Percentiles rank a stretch among this genome's conserved stretches.
Conservation (phyloP, 208 protist species). For the Acanthamoeba polyphaga region DNA sequence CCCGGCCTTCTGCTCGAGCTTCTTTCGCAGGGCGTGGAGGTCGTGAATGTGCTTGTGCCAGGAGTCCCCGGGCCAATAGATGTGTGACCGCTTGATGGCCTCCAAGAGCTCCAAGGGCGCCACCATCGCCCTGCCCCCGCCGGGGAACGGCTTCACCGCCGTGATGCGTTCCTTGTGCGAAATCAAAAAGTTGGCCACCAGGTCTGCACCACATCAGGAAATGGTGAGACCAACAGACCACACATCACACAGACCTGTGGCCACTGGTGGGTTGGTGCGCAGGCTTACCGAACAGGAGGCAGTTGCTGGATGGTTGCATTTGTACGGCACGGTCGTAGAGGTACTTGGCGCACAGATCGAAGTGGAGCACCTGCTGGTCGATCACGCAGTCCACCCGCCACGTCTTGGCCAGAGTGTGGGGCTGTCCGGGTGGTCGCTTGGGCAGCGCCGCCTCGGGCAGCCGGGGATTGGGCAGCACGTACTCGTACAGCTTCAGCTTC, state of each 20-base stretch:
- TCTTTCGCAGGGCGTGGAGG: background rate
- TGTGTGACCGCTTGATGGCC: slow-evolving; percentile 12
- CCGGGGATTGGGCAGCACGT: slow-evolving; percentile 35
- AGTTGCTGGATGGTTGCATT: slow-evolving; percentile 15
- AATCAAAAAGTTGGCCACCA: background rate
- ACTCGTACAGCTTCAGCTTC: slow-evolving; percentile 12
- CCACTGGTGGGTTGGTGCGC: too few species aligned
- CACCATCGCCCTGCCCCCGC: slow-evolving; percentile 33
- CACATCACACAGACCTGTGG: too few species aligned
- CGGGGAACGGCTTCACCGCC: background rate
- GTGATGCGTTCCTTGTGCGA: slow-evolving; percentile 12
- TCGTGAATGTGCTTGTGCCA: slow-evolving; percentile 9
- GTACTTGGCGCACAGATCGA: slow-evolving; percentile 21
- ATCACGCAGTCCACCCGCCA: slow-evolving; percentile 34
- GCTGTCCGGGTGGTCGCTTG: background rate
- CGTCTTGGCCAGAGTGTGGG: background rate
- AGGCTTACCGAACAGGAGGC: slow-evolving; percentile 22
- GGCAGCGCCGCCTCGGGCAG: background rate
- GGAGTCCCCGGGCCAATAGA: background rate
- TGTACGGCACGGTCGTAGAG: background rate
- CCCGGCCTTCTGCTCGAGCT: background rate
- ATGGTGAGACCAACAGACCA: background rate
- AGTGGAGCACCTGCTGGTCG: slow-evolving; percentile 14
- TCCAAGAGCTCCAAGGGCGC: background rate
- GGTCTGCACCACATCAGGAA: background rate